These are phyloP conservation scores for Pythium phragmitis DNA, from an alignment of 352 stramenopile species.

Conservation along the genomic window DNA sequence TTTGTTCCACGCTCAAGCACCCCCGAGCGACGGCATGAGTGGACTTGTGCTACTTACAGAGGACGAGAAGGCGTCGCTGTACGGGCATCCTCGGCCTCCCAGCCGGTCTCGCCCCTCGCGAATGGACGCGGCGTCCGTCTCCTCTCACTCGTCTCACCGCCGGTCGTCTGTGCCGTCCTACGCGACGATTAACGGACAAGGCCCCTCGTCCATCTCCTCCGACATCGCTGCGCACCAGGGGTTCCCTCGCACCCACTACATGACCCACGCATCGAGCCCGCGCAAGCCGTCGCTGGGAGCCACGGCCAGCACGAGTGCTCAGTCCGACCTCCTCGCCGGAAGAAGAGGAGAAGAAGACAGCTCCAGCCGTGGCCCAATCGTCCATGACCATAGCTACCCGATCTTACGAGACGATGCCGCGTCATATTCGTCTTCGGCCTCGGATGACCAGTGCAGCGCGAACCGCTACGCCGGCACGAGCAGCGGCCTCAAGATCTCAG, in stretches of 20 bases:
- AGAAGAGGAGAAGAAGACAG: background rate
- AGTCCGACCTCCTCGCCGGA: conserved; percentile 5
- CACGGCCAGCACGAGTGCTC: conserved; percentile 27
- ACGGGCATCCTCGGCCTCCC: conserved; percentile 1
- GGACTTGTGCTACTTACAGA: conserved; percentile 47
- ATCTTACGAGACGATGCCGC: conserved; percentile 21
- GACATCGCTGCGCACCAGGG: conserved; percentile 8
- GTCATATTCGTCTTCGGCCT: conserved; percentile 10
- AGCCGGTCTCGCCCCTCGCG: background rate
- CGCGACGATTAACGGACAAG: too few relatives aligned
- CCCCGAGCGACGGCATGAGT: conserved; percentile 4
- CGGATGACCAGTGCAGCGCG: conserved; percentile 22
- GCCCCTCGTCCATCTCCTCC: background rate
- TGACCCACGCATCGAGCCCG: conserved; percentile 1
- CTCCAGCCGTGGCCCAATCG: background rate
- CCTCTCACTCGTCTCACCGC: background rate
- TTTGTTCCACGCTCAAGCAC: background rate
- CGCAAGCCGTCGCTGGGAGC: background rate
- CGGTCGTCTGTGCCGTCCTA: conserved; percentile 8
- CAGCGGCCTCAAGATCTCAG: conserved; percentile 49
- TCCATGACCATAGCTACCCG: conserved; percentile 16
- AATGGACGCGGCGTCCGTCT: background rate
- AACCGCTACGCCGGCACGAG: conserved; percentile 49
- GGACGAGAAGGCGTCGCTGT: conserved; percentile 52
- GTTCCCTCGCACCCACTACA: conserved; percentile 20